phyloP scores from a whole-genome alignment of 2,329 filamentous ascomycete genomes.

The Colletotrichum echinochloae region DNA sequence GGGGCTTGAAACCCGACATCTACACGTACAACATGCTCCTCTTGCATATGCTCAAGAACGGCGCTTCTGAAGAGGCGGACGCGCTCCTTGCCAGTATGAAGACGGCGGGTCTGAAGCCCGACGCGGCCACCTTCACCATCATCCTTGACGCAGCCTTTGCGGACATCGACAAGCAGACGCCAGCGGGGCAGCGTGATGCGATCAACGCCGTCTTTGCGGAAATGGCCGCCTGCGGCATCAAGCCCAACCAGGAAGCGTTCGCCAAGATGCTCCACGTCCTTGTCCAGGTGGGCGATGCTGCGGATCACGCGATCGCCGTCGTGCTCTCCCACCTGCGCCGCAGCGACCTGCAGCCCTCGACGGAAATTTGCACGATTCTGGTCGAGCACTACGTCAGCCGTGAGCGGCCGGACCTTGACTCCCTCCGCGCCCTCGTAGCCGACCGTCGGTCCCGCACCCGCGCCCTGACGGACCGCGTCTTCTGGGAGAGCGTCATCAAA shows the following conservation, averaged over 20 bases:
- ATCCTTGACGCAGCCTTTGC: conserved; percentile 72
- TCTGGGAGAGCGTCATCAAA: conserved; percentile 42
- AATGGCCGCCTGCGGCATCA: conserved; percentile 68
- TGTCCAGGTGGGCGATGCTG: conserved; percentile 58
- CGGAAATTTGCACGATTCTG: conserved; percentile 81
- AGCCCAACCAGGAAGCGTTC: conserved; percentile 73
- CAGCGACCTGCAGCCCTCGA: conserved; percentile 64
- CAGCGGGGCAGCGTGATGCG: conserved; percentile 63
- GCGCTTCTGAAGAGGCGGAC: conserved; percentile 60
- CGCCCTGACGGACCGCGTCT: conserved; percentile 44
- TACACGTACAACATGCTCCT: conserved; percentile 78
- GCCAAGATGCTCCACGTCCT: conserved; percentile 77
- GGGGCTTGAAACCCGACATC: conserved; percentile 67
- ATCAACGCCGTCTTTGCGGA: conserved; percentile 67
- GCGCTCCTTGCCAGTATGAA: conserved; percentile 71
- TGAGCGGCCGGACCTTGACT: conserved; percentile 67
- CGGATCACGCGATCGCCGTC: conserved; percentile 64
- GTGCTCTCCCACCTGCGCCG: conserved; percentile 73
- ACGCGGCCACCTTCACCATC: conserved; percentile 79
- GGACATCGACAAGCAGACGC: conserved; percentile 53
- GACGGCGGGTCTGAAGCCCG: conserved; percentile 63
- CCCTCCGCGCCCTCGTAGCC: conserved; percentile 70
- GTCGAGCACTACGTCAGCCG: conserved; percentile 74
- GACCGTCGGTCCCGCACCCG: conserved; percentile 52
- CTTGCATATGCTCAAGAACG: conserved; percentile 65